Percentiles rank a stretch among this genome's conserved stretches.
These are phyloP conservation scores for Nicotiana tomentosiformis DNA, from an alignment of 257 asterid genomes.

Conservation along the genomic window DNA sequence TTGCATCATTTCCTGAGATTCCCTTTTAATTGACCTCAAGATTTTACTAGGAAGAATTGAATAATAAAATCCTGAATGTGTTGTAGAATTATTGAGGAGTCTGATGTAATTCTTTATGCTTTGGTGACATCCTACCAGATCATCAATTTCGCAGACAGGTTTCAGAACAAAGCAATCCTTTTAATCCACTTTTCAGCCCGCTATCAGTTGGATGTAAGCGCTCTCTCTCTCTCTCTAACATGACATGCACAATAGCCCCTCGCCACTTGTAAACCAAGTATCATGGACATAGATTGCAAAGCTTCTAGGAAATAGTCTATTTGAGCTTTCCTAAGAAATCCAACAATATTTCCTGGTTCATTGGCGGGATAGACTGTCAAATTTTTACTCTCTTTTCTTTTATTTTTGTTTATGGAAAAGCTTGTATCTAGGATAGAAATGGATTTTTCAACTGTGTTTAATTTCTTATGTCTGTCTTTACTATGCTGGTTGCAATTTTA, in stretches of 20 bases:
- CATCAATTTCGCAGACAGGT: constrained; percentile 47
- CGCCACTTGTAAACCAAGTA: not conserved
- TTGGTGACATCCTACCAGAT: constrained; percentile 37
- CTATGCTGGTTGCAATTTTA: not conserved
- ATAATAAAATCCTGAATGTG: not conserved
- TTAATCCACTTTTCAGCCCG: constrained; percentile 95
- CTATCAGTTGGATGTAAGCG: constrained; percentile 66
- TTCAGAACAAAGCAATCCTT: constrained; percentile 83
- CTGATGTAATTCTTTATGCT: not conserved
- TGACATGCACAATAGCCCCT: too few relatives aligned
- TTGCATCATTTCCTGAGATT: not conserved
- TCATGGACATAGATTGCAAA: too few relatives aligned
- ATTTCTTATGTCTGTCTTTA: not conserved
- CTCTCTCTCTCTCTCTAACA: not conserved
- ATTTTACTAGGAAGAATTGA: not conserved
- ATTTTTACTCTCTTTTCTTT: too few relatives aligned
- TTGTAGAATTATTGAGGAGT: not conserved
- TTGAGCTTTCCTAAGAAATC: too few relatives aligned
- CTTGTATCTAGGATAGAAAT: not conserved
- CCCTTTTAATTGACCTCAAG: not conserved
- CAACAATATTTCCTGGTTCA: too few relatives aligned
- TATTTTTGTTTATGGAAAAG: not conserved
- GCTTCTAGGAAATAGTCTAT: too few relatives aligned
- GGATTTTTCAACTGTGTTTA: not conserved
- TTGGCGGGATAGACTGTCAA: too few relatives aligned